Evolutionary conservation across 257 asterid species (phyloP).

Genomic region (Penstemon barbatus): DNA sequence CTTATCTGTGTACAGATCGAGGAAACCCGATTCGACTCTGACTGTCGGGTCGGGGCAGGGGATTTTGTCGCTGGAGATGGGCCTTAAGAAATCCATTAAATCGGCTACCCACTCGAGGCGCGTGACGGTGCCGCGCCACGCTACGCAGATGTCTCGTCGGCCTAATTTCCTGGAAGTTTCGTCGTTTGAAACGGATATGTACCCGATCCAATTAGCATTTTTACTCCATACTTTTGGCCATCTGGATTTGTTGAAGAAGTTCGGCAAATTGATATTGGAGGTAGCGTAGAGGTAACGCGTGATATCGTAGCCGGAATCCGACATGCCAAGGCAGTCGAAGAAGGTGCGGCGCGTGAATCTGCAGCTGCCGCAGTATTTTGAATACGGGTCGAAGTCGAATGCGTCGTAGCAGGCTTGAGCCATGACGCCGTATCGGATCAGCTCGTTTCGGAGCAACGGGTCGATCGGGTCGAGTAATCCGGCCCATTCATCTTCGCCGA

Average conservation of each 20-base stretch:
- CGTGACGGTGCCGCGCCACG: constrained; percentile 60
- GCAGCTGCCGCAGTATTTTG: constrained; percentile 50
- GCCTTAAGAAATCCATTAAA: constrained; percentile 37
- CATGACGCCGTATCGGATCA: constrained; percentile 49
- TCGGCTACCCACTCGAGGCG: constrained; percentile 49
- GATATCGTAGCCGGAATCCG: constrained; percentile 36
- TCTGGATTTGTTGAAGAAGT: constrained; percentile 43
- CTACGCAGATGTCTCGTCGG: constrained; percentile 43
- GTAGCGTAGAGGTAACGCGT: constrained; percentile 49
- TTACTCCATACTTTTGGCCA: constrained; percentile 50
- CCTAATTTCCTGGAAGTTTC: constrained; percentile 42
- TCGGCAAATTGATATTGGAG: constrained; percentile 44
- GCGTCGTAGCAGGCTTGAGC: constrained; percentile 58
- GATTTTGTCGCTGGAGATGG: constrained; percentile 32
- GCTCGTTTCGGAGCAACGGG: constrained; percentile 38
- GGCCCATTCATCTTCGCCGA: constrained; percentile 46
- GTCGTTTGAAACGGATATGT: constrained; percentile 43
- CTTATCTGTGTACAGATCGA: constrained; percentile 45
- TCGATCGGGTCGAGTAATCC: constrained; percentile 53
- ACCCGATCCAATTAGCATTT: constrained; percentile 56
- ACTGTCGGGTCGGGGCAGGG: constrained; percentile 41
- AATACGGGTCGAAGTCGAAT: constrained; percentile 48
- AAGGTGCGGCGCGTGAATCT: constrained; percentile 29
- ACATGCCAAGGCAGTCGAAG: constrained; percentile 34
- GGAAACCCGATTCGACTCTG: constrained; percentile 48